A percentile compares a stretch with the other conserved stretches of the same genome.
These are phyloP conservation scores for Hygrophorus russula DNA, from an alignment of 768 basidiomycete genomes.

Conservation along the genomic window DNA sequence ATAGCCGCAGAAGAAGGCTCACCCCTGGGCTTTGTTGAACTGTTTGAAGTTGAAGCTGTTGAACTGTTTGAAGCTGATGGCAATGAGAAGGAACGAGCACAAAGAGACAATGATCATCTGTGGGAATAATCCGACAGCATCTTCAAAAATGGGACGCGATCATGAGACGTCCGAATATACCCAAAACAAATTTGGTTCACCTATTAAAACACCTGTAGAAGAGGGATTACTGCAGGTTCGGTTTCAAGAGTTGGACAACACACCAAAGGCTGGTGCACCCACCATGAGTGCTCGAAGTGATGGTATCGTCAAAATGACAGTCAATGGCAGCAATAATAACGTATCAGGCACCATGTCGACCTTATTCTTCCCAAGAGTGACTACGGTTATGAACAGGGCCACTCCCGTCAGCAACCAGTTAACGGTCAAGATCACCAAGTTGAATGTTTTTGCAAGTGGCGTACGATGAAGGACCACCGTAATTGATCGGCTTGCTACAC, in stretches of 20 bases:
- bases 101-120: no score
- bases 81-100: no score
- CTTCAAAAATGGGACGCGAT: no score
- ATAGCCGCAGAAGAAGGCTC: no score
- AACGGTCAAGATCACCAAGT: background rate
- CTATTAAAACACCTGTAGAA: no score
- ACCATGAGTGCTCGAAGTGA: background rate
- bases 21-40: no score
- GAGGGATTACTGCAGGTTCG: no score
- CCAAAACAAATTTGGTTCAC: no score
- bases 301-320: background rate
- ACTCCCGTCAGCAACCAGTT: background rate
- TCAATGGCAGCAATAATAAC: background rate
- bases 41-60: no score
- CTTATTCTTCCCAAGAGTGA: background rate
- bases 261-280: background rate
- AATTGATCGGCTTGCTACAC: background rate
- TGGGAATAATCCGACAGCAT: no score
- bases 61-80: no score
- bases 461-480: background rate
- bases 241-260: background rate
- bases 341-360: background rate
- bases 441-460: background rate
- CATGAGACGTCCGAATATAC: no score
- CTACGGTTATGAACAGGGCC: background rate